Conservation (phyloP, 106 monocot species). For the Acorus calamus region DNA sequence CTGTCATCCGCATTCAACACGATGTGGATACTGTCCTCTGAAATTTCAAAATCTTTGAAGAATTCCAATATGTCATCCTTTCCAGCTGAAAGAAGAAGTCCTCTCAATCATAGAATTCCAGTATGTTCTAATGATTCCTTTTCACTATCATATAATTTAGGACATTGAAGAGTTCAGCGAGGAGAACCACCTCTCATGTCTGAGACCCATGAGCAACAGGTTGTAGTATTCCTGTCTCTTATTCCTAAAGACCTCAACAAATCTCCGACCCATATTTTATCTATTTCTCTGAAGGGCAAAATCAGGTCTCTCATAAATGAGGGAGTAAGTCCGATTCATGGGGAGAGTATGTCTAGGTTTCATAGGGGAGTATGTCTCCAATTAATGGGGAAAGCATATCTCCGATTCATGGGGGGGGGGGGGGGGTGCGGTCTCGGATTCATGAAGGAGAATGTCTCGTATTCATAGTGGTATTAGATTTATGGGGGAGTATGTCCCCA, state of each 20-base stretch:
- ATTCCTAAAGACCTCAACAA: conserved; percentile 48
- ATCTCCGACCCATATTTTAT: conserved; percentile 53
- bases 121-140: conserved; percentile 37
- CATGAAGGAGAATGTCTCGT: no score
- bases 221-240: conserved; percentile 40
- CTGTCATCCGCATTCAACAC: conserved; percentile 30
- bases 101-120: conserved; percentile 37
- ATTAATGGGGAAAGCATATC: no score
- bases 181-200: conserved; percentile 17
- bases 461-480: no score
- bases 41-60: conserved; percentile 24
- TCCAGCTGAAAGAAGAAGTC: conserved; percentile 45
- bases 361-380: no score
- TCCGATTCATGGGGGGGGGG: no score
- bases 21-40: conserved; percentile 29
- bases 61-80: conserved; percentile 42
- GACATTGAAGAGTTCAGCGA: conserved; percentile 9
- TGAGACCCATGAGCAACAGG: conserved; percentile 33
- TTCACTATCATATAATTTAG: conserved; percentile 20
- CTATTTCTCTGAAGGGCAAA: conserved; percentile 48
- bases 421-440: no score
- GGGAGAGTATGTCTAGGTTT: no score
- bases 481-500: no score
- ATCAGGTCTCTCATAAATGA: no score
- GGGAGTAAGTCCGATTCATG: no score